Evolutionary conservation across 116 monocot genomes (phyloP).

Genomic region (Iris pallida): DNA sequence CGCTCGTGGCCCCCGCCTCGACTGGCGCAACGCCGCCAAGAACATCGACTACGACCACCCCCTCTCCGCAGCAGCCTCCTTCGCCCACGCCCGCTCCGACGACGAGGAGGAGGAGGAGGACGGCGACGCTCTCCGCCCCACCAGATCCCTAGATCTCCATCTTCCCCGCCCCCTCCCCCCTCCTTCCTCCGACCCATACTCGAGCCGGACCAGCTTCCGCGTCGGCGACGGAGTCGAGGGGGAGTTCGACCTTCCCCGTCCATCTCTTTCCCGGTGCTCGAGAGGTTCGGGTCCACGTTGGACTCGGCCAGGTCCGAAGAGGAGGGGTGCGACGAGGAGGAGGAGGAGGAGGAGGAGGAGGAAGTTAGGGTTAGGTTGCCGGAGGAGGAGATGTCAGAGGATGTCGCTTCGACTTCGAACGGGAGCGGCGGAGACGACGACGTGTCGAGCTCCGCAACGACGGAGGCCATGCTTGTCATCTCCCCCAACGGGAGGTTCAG

Average conservation of each 20-base stretch:
- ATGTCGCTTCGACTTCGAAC: constrained; percentile 26
- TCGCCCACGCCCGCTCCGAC: background rate
- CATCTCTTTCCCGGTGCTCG: constrained; percentile 4
- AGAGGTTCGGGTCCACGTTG: background rate
- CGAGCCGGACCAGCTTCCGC: constrained; percentile 61
- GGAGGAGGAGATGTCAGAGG: constrained; percentile 7
- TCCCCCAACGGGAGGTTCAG: constrained; percentile 60
- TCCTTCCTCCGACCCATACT: background rate
- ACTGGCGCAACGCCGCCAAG: constrained; percentile 75
- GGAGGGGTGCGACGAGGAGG: background rate
- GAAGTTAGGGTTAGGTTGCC: constrained; percentile 45
- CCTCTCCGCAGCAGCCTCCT: constrained; percentile 4
- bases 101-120: background rate
- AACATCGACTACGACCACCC: constrained; percentile 61
- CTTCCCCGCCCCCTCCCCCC: background rate
- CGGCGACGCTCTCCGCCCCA: background rate
- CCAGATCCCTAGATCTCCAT: constrained; percentile 34
- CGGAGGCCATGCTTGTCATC: constrained; percentile 43
- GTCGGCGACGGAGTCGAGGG: constrained; percentile 54
- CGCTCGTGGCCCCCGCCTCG: constrained; percentile 26
- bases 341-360: constrained; percentile 15
- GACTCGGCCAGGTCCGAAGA: background rate
- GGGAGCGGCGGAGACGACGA: constrained; percentile 32
- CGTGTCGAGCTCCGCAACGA: constrained; percentile 44
- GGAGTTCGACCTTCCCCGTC: constrained; percentile 32